Evolutionary conservation across 495 filamentous ascomycete genomes (phyloP).

Genomic region (Amorphotheca resinae): DNA sequence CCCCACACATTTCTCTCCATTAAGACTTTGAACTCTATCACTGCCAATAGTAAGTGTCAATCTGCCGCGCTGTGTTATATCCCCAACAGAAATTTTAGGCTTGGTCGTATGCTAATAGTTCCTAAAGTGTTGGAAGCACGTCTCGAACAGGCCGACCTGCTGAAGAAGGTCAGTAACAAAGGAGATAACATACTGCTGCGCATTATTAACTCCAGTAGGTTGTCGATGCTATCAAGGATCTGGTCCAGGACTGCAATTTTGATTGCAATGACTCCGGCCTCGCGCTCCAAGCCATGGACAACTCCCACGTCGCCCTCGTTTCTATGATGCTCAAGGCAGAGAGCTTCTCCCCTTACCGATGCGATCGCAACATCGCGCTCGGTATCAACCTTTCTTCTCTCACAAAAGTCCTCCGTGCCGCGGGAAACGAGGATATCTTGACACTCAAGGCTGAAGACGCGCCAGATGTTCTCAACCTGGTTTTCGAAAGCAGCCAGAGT

Average conservation of each 20-base stretch:
- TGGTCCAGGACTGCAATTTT: conserved; percentile 99
- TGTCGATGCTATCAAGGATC: conserved; percentile 97
- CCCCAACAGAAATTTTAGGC: background rate
- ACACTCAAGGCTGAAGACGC: conserved; percentile 96
- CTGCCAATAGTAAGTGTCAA: conserved; percentile 1
- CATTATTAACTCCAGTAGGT: conserved; percentile 41
- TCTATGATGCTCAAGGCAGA: conserved; percentile 97
- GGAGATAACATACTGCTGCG: background rate
- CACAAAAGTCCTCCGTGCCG: conserved; percentile 91
- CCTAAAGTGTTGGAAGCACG: conserved; percentile 85
- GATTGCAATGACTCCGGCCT: conserved; percentile 99
- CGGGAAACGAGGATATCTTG: conserved; percentile 88
- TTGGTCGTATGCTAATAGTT: background rate
- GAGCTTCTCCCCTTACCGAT: conserved; percentile 91
- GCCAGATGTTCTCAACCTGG: conserved; percentile 86
- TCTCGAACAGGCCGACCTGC: conserved; percentile 81
- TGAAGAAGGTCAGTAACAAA: conserved; percentile 69
- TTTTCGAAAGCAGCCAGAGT: conserved; percentile 83
- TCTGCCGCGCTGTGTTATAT: background rate
- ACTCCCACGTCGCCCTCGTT: conserved; percentile 96
- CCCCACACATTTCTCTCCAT: background rate
- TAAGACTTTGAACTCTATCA: background rate
- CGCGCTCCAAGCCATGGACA: conserved; percentile 98
- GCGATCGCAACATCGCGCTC: conserved; percentile 96
- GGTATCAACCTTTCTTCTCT: conserved; percentile 94